Evolutionary conservation across 2,329 filamentous ascomycete genomes (phyloP), one percentile per base, ranked within the genome.

Genomic region (Trichoderma asperellum): DNA sequence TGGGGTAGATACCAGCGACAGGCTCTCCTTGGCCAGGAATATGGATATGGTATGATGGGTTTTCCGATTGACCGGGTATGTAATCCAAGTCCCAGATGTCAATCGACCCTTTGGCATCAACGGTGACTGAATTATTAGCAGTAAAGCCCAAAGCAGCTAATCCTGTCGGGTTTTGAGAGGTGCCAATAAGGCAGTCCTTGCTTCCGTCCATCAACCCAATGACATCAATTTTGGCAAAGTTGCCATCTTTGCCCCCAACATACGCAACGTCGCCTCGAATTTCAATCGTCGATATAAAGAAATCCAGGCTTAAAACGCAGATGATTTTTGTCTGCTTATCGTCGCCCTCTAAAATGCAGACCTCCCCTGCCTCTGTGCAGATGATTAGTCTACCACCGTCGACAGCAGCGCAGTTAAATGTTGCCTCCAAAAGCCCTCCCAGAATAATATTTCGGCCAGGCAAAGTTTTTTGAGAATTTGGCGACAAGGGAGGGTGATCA

Each of bases 381-480:
- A 98, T 84, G 52, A 98, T 87, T 21, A 94, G 91, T 74, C 90
- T 91, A 53, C 86, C 87, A 43, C 92, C 88, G 47, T 91, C 90
- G 40, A 97, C 87, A 18, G 89, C 87, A 5, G 93, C 89, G 72
- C 92, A 93, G 21, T 90, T 93, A 75, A 99, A 98, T 0, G 90
- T 95, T 8, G 89, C 89, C 71, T 98, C 95, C 5, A 94, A 87
- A 70, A 99, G 83, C 14, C 88, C 85, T 0, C 94, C 94, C 0
- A 99, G 85, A 35, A 99, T 79, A 73, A 94, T 93, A 76, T 98
- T 99, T 73, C 96, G 89, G 47, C 96, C 96, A 5, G 89, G 86
- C 11, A 99, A 81, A 1, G 95, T 91, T 76, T 89, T 91, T 70
- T 82, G 81, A 6, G 77, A 74, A 3, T 76, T 74, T 0, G 79